Conservation (phyloP, 805 yeast species). For the Kazachstania africana region DNA sequence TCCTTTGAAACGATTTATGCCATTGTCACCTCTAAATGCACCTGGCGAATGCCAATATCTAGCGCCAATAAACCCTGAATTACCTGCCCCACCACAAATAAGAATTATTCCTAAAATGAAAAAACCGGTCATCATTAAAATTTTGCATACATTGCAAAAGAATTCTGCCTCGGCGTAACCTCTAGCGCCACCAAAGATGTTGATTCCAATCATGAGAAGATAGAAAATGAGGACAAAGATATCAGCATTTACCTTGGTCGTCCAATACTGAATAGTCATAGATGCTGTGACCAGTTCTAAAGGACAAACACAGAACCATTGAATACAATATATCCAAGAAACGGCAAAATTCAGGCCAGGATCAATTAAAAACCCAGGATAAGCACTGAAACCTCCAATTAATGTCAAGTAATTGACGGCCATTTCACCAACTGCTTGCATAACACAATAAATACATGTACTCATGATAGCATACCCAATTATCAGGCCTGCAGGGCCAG, state of each 20-base stretch:
- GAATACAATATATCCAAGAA: slow-evolving; percentile 46
- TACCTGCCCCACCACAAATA: slow-evolving; percentile 37
- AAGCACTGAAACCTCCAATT: slow-evolving; percentile 52
- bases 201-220: too few species aligned
- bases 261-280: slow-evolving; percentile 40
- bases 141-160: slow-evolving; percentile 33
- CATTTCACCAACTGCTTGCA: slow-evolving; percentile 50
- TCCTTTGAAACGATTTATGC: slow-evolving; percentile 47
- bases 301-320: slow-evolving; percentile 45
- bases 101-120: slow-evolving; percentile 39
- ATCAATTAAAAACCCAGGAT: slow-evolving; percentile 41
- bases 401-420: slow-evolving; percentile 44
- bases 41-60: slow-evolving; percentile 42
- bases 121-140: slow-evolving; percentile 35
- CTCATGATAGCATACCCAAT: slow-evolving; percentile 50
- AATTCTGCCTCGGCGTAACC: slow-evolving; percentile 48
- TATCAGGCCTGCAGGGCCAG: slow-evolving; percentile 39
- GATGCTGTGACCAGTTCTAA: slow-evolving; percentile 46
- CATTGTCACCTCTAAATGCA: too few species aligned
- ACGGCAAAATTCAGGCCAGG: slow-evolving; percentile 51
- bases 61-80: slow-evolving; percentile 29
- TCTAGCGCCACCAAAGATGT: slow-evolving; percentile 39
- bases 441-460: slow-evolving; percentile 44
- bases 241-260: too few species aligned
- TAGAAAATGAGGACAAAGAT: too few species aligned